phyloP scores from a whole-genome alignment of 129 eudicot genomes.

The Pulicaria dysenterica region DNA sequence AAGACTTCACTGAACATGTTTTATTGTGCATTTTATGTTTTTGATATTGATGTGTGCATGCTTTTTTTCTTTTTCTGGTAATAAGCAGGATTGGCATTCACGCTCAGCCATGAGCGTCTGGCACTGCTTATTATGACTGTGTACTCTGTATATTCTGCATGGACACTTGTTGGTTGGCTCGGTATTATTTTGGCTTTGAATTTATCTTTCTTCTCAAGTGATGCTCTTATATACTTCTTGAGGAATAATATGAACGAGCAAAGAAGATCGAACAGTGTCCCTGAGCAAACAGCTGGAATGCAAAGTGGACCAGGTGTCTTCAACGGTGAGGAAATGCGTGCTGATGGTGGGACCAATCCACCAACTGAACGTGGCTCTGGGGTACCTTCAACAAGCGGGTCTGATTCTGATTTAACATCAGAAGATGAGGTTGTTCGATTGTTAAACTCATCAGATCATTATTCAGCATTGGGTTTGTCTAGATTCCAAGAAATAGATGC shows the following conservation, averaged over 20 bases:
- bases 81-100: slow-evolving; percentile 72
- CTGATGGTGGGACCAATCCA: slow-evolving; percentile 50
- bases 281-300: slow-evolving; percentile 69
- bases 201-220: slow-evolving; percentile 86
- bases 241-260: slow-evolving; percentile 57
- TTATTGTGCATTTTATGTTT: not conserved
- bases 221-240: slow-evolving; percentile 65
- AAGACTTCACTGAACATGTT: slow-evolving; percentile 4
- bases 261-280: slow-evolving; percentile 45
- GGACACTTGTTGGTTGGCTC: slow-evolving; percentile 87
- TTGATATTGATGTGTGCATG: slow-evolving; percentile 25
- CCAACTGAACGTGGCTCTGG: slow-evolving; percentile 71
- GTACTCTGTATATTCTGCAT: slow-evolving; percentile 85
- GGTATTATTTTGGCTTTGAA: slow-evolving; percentile 65
- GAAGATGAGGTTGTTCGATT: slow-evolving; percentile 92
- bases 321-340: slow-evolving; percentile 45
- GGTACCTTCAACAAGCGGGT: slow-evolving; percentile 87
- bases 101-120: slow-evolving; percentile 61
- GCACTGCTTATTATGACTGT: slow-evolving; percentile 60
- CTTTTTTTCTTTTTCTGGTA: not conserved
- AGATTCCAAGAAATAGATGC: slow-evolving; percentile 74
- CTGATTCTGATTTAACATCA: slow-evolving; percentile 77
- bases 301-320: slow-evolving; percentile 55
- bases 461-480: slow-evolving; percentile 84
- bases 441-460: slow-evolving; percentile 83